Base-by-base conservation (phyloP, 495 filamentous ascomycete genomes). In the Podospora pseudoanserina region DNA sequence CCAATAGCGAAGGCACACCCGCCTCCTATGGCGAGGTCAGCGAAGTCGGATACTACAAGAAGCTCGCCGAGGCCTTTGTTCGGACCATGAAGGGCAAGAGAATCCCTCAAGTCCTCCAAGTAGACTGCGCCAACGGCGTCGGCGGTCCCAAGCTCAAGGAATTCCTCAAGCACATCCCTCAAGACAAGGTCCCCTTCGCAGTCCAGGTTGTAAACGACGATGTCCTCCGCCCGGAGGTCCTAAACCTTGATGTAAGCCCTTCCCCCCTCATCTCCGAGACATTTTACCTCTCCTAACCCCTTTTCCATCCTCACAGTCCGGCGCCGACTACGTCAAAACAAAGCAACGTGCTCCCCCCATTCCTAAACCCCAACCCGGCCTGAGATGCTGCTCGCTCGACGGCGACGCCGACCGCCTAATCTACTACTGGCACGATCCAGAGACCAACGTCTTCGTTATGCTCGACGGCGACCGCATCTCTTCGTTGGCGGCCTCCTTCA, bases 381-480 rank as follows among this genome's bases (percentile, higher is more conserved):
- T 91, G 65, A 88, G 96, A n/a, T 94, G 89, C 80, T 92, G 91
- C 74, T 97, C 94, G 18, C 81, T 97, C 34, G 95, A 99, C 69
- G 95, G 95, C 62, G 95, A 99, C 76, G 96, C 95, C 11, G 95
- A 99, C 77, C 90, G 95, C 67, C 81, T 99, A 65, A 90, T 99
- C 63, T 99, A 96, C 84, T 99, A 97, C 81, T 98, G 94, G 85
- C 78, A 86, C 61, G 93, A 97, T 73, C 84, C 89, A 5, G 89
- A 94, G 69, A 88, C 85, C 65, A 85, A 86, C 65, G 85, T 86
- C 44, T 99, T 99, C 82, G 88, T 90, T 71, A 88, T 99, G 67
- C 87, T 99, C 5, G 95, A 99, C 75, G 95, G 95, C 70, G 95
- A 99, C 78, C 93, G 94, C 66, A 98, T 99, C 72, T 94, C 96